Conservation (phyloP, 768 basidiomycete species). For the Coprinellus aureogranulatus region DNA sequence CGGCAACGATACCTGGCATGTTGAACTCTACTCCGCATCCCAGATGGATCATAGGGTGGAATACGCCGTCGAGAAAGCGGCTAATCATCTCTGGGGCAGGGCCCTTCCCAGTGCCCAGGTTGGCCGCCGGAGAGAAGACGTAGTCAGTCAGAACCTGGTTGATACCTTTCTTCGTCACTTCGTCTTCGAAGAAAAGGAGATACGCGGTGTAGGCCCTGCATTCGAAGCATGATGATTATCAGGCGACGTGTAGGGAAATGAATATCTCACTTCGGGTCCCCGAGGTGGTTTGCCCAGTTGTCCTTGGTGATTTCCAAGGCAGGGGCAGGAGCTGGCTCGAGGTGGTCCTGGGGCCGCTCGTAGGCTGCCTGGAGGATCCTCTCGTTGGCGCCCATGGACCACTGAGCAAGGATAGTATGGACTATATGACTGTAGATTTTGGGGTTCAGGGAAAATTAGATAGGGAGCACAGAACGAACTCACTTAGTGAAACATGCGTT, state of each 20-base stretch:
- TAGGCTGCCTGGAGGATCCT: constrained; percentile 36
- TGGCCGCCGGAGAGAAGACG: constrained; percentile 53
- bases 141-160: constrained; percentile 52
- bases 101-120: constrained; percentile 30
- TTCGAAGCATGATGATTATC: not conserved
- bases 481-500: constrained; percentile 36
- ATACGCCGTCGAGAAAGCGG: constrained; percentile 50
- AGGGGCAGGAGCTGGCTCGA: constrained; percentile 38
- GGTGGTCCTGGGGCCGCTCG: constrained; percentile 30
- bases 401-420: constrained; percentile 58
- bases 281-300: constrained; percentile 57
- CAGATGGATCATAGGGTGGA: constrained; percentile 65
- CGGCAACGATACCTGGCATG: constrained; percentile 55
- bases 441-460: too few species aligned
- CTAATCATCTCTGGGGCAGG: constrained; percentile 46
- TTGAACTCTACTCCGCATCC: constrained; percentile 64
- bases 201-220: constrained; percentile 61
- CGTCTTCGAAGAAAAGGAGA: constrained; percentile 49
- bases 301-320: constrained; percentile 42
- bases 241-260: not conserved
- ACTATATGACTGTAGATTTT: constrained; percentile 56
- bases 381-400: constrained; percentile 53
- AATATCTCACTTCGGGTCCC: constrained; percentile 47
- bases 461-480: constrained; percentile 5
- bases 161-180: constrained; percentile 43